Percentiles rank a stretch among this genome's conserved stretches.
These are phyloP conservation scores for Marasmius oreades DNA, from an alignment of 1,284 basidiomycete species.

Conservation along the genomic window DNA sequence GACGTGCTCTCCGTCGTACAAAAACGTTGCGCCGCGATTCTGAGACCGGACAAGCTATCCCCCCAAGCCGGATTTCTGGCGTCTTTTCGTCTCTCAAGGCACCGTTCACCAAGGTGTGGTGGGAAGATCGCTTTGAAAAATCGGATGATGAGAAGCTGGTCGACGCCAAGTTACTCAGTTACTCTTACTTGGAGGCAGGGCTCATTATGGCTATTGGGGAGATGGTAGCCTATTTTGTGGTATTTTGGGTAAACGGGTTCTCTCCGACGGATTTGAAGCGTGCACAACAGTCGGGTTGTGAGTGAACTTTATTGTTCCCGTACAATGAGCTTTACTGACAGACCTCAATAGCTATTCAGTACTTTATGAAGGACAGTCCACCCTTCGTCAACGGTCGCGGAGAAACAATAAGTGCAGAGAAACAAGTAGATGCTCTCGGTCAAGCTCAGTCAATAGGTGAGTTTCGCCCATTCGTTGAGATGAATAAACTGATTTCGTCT, in stretches of 20 bases:
- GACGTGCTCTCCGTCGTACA: conserved; percentile 53
- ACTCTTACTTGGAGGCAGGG: conserved; percentile 66
- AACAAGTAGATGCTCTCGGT: conserved; percentile 56
- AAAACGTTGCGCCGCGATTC: conserved; percentile 55
- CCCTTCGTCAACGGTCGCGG: conserved; percentile 56
- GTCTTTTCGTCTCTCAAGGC: conserved; percentile 37
- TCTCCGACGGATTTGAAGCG: conserved; percentile 50
- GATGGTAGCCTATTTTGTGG: conserved; percentile 60
- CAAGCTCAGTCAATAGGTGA: conserved; percentile 60
- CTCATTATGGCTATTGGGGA: conserved; percentile 52
- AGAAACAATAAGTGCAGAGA: conserved; percentile 36
- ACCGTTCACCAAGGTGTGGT: conserved; percentile 57
- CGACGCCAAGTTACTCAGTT: conserved; percentile 60
- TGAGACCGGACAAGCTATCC: conserved; percentile 45
- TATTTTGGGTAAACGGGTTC: conserved; percentile 62
- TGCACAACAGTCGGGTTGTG: conserved; percentile 36
- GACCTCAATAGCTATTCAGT: conserved; percentile 11
- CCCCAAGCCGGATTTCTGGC: conserved; percentile 37
- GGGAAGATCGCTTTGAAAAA: conserved; percentile 53
- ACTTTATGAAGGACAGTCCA: conserved; percentile 47
- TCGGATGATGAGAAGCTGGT: conserved; percentile 59
- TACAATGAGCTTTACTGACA: neutral
- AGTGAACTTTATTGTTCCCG: conserved; percentile 20
- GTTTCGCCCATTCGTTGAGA: conserved; percentile 9
- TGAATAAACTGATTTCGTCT: neutral